Conservation (phyloP, 2,329 filamentous ascomycete species). For the Alternaria conjuncta region DNA sequence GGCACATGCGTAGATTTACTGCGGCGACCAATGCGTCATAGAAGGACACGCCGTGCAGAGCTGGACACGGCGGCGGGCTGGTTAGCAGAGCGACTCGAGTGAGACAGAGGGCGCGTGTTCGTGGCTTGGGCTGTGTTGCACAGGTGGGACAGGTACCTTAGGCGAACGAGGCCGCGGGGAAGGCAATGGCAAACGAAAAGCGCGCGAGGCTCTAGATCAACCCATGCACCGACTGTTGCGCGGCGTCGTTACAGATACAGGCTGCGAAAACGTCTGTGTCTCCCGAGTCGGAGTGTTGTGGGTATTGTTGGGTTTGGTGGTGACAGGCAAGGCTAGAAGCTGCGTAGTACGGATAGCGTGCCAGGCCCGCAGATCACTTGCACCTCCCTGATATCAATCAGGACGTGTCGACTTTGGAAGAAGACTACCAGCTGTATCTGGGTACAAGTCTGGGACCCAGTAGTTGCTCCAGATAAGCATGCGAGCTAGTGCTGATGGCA, state of each 20-base stretch:
- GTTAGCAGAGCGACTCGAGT: slow-evolving; percentile 15
- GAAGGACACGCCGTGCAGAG: slow-evolving; percentile 16
- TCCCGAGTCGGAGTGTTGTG: slow-evolving; percentile 7
- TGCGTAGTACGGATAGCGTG: slow-evolving; percentile 15
- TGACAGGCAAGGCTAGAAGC: slow-evolving; percentile 16
- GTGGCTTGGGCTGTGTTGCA: slow-evolving; percentile 19
- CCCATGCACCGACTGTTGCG: slow-evolving; percentile 25
- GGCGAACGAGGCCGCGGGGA: slow-evolving; percentile 16
- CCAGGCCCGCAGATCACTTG: slow-evolving; percentile 6
- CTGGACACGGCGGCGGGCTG: slow-evolving; percentile 7
- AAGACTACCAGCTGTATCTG: not conserved
- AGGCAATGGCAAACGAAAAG: slow-evolving; percentile 22
- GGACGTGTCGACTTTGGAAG: not conserved
- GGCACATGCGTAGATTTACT: slow-evolving; percentile 29
- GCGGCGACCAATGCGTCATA: slow-evolving; percentile 24
- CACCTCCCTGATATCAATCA: slow-evolving; percentile 7
- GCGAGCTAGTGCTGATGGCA: not conserved
- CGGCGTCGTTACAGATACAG: slow-evolving; percentile 26
- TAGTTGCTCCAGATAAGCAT: not conserved
- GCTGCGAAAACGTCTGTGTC: not conserved
- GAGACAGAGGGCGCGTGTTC: slow-evolving; percentile 19
- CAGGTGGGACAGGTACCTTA: slow-evolving; percentile 31
- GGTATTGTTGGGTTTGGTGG: slow-evolving; percentile 15
- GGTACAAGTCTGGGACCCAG: not conserved
- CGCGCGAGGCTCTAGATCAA: slow-evolving; percentile 10